phyloP scores from a whole-genome alignment of 192 early-diverging fungal species.

The Podila clonocystis region DNA sequence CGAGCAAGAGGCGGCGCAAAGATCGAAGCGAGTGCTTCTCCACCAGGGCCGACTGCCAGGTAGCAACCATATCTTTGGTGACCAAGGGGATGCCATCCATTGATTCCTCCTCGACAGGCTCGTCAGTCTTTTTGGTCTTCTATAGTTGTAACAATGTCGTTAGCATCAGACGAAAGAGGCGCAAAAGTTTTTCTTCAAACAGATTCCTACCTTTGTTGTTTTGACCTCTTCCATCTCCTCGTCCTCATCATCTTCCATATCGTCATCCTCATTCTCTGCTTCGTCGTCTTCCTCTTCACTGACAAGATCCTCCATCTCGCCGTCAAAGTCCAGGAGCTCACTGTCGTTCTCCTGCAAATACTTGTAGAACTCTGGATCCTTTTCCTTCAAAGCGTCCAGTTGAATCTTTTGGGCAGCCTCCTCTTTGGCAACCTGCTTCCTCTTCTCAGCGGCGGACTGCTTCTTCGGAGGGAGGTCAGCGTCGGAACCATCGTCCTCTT shows the following conservation, averaged over 20 bases:
- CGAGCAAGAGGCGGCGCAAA: slow-evolving; percentile 80
- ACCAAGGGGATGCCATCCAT: slow-evolving; percentile 59
- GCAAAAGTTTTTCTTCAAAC: background rate
- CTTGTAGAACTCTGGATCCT: slow-evolving; percentile 94
- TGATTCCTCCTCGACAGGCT: slow-evolving; percentile 47
- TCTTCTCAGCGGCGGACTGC: slow-evolving; percentile 32
- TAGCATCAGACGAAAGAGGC: background rate
- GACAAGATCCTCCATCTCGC: slow-evolving; percentile 55
- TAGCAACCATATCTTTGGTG: slow-evolving; percentile 77
- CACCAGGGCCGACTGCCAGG: slow-evolving; percentile 74
- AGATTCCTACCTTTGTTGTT: slow-evolving; percentile 14
- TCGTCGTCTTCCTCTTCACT: slow-evolving; percentile 59
- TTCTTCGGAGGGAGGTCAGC: slow-evolving; percentile 38
- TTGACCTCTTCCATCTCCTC: slow-evolving; percentile 41
- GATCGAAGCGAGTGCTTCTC: slow-evolving; percentile 73
- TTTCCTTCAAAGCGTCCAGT: slow-evolving; percentile 83
- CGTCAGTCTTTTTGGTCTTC: slow-evolving; percentile 35
- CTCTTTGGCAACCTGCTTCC: slow-evolving; percentile 43
- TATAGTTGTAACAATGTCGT: background rate
- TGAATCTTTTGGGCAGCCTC: slow-evolving; percentile 79
- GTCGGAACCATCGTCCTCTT: slow-evolving; percentile 54
- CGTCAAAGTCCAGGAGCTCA: slow-evolving; percentile 82
- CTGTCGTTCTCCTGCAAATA: slow-evolving; percentile 90
- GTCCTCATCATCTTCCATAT: slow-evolving; percentile 28
- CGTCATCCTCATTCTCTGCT: slow-evolving; percentile 31